Percentiles rank a stretch among this genome's conserved stretches.
Evolutionary conservation across 192 early-diverging fungal genomes (phyloP).

Genomic region (Nowakowskiella sp.): DNA sequence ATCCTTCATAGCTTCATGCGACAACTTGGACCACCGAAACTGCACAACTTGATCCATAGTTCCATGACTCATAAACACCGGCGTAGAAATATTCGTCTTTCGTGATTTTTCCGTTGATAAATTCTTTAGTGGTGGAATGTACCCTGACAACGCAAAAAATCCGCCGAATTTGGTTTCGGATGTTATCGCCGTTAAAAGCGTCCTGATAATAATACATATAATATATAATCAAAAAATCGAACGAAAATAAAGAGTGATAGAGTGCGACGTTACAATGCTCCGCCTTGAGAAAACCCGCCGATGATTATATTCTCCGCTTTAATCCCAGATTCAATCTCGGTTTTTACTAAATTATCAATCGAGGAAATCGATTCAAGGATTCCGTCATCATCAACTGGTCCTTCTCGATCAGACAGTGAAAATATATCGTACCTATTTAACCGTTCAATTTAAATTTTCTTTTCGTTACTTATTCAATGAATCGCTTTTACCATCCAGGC

Average conservation of each 20-base stretch:
- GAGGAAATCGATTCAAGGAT: conserved; percentile 34
- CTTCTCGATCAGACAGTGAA: conserved; percentile 31
- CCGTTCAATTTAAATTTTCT: conserved; percentile 1
- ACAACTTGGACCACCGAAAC: conserved; percentile 64
- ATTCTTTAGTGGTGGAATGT: conserved; percentile 54
- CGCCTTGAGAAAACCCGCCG: conserved; percentile 88
- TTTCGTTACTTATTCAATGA: not conserved
- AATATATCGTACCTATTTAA: conserved; percentile 61
- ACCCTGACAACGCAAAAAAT: conserved; percentile 69
- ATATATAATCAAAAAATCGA: not conserved
- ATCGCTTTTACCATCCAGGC: conserved; percentile 63
- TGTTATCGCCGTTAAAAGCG: conserved; percentile 62
- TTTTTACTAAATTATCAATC: conserved; percentile 52
- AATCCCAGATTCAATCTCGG: conserved; percentile 73
- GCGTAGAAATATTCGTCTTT: conserved; percentile 37
- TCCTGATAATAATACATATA: conserved; percentile 55
- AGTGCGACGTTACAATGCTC: not conserved
- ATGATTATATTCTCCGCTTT: conserved; percentile 76
- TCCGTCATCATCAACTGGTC: conserved; percentile 62
- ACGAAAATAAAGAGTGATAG: not conserved
- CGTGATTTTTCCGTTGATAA: conserved; percentile 13
- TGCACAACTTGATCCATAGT: conserved; percentile 62
- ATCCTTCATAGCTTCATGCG: conserved; percentile 50
- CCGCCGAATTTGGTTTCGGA: conserved; percentile 62
- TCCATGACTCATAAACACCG: conserved; percentile 83